Conservation (phyloP, 2,329 filamentous ascomycete genomes). For the Microcyclosporella mali region DNA sequence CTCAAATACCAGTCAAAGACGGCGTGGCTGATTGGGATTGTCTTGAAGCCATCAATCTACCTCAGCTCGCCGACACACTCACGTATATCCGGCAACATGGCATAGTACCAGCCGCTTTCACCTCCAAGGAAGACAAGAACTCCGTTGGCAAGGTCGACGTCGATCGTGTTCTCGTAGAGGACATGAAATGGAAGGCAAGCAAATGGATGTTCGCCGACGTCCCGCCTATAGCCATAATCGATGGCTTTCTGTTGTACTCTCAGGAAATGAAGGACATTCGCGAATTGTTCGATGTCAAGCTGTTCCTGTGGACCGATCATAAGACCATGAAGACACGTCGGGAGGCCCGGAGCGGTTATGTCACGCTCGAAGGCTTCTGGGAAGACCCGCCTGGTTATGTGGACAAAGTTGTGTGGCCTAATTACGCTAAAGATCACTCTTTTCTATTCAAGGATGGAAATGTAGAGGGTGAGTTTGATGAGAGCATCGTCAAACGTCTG, state of each 20-base stretch:
- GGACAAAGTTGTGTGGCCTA: constrained; percentile 91
- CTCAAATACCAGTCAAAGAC: constrained; percentile 50
- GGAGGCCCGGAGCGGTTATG: constrained; percentile 67
- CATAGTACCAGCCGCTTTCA: constrained; percentile 48
- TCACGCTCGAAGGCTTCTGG: constrained; percentile 84
- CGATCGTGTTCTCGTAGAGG: constrained; percentile 24
- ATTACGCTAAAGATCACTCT: constrained; percentile 74
- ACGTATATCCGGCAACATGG: constrained; percentile 64
- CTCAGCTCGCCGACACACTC: constrained; percentile 61
- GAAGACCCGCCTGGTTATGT: constrained; percentile 90
- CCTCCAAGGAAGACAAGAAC: constrained; percentile 56
- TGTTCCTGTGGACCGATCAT: constrained; percentile 70
- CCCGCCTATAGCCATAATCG: constrained; percentile 61
- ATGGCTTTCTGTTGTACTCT: constrained; percentile 82
- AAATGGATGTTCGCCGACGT: constrained; percentile 25
- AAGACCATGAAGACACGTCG: constrained; percentile 58
- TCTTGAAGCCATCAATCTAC: constrained; percentile 66
- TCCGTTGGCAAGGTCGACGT: constrained; percentile 41
- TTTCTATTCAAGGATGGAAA: constrained; percentile 71
- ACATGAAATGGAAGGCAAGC: constrained; percentile 26
- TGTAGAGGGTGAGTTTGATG: constrained; percentile 53
- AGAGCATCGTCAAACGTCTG: constrained; percentile 33
- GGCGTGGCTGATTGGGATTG: constrained; percentile 89
- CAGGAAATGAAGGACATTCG: constrained; percentile 49
- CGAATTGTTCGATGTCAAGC: constrained; percentile 61